Base-by-base conservation (phyloP, 345 rosid species). In the Crucihimalaya himalaica region DNA sequence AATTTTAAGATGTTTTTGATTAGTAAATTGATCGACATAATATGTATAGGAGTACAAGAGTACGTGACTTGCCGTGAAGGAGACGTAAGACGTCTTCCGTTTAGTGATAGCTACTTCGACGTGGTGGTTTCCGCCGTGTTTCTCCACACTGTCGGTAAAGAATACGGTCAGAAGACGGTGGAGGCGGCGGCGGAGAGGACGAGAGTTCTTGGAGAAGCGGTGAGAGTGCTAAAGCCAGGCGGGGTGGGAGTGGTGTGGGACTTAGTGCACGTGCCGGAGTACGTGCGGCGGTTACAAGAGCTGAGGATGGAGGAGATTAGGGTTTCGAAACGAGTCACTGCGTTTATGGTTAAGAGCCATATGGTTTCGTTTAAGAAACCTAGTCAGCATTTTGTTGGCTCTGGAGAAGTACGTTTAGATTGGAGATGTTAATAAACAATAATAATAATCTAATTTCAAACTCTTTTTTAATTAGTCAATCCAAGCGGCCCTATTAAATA, bases 1-100 rank as follows among this genome's bases (percentile, higher is more conserved):
- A 35, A 2, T 28, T 28, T 63, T 1, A 21, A 59, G 35, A n/a
- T 8, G 14, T 25, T 13, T 27, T 72, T 45, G 46, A 6, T 16
- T 21, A 58, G 35, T 69, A 4, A 7, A 65, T 20, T 8, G 27
- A 52, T 42, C 3, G 29, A 53, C 11, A 4, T 16, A 39, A 46
- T 66, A 10, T 27, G 42, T 60, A 14, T 45, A 91, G 98, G 98
- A 7, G 98, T 94, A 1, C 95, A 89, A 75, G 97, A 94, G 72
- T 94, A 94, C 63, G 98, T 94, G 34, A 91, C 98, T 4, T 91
- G 97, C 82, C 87, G 89, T 48, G 95, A 91, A 76, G 98, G 93
- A 0, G 98, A 94, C 76, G 92, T 93, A 32, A 82, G 93, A 83
- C 73, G 93, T 19, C 83, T 94, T 34, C 97, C 97, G 27, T 91